Evolutionary conservation across 805 yeast genomes (phyloP).

Genomic region (Zygosaccharomyces lentus): DNA sequence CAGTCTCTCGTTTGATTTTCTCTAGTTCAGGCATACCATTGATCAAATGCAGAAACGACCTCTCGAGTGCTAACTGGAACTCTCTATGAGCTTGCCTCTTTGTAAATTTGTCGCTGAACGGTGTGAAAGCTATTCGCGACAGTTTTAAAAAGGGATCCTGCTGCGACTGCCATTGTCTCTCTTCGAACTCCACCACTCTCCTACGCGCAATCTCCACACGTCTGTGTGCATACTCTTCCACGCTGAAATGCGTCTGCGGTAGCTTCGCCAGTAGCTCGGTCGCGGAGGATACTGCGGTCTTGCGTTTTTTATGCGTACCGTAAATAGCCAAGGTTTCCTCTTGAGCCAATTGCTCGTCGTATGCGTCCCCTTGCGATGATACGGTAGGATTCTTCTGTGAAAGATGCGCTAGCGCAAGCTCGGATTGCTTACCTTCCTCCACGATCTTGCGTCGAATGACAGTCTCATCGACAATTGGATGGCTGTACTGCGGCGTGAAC

Average conservation of each 20-base stretch:
- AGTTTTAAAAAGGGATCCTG: conserved; percentile 30
- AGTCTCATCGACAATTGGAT: conserved; percentile 64
- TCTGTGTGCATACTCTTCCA: conserved; percentile 52
- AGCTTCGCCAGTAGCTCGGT: conserved; percentile 10
- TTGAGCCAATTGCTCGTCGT: conserved; percentile 13
- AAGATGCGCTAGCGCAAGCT: conserved; percentile 53
- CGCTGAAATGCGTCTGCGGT: conserved; percentile 41
- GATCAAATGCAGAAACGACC: conserved; percentile 19
- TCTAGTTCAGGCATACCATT: conserved; percentile 16
- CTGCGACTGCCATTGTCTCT: conserved; percentile 16
- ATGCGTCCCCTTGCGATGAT: conserved; percentile 2
- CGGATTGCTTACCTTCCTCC: conserved; percentile 77
- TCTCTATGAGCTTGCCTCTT: conserved; percentile 11
- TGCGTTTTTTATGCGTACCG: conserved; percentile 6
- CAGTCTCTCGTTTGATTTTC: conserved; percentile 20
- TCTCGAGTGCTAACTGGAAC: conserved; percentile 10
- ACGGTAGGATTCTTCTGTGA: conserved; percentile 7
- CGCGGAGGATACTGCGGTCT: conserved; percentile 1
- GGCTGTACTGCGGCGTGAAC: conserved; percentile 64
- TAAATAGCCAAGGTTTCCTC: conserved; percentile 16
- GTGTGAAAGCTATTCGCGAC: conserved; percentile 12
- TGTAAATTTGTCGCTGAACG: conserved; percentile 9
- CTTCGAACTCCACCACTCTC: conserved; percentile 29
- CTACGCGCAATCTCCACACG: conserved; percentile 40
- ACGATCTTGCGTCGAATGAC: conserved; percentile 66